phyloP scores from a whole-genome alignment of 805 yeast genomes.

The Kodamaea neixiangensis region DNA sequence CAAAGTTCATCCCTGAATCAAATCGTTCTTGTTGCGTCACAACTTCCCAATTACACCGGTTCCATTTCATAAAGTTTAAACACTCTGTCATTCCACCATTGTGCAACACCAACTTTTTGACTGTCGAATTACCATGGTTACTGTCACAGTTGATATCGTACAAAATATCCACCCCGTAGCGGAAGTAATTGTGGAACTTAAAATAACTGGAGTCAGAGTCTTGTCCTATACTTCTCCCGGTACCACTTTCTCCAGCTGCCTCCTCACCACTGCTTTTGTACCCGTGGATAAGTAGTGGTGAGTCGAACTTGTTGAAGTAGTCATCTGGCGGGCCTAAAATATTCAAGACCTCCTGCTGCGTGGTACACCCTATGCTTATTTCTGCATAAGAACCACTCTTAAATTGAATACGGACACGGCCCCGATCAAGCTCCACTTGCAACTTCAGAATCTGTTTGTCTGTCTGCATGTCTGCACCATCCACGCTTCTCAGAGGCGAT shows the following conservation, averaged over 20 bases:
- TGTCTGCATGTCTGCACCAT: not conserved
- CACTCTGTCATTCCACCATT: slow-evolving; percentile 53
- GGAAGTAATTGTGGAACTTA: slow-evolving; percentile 58
- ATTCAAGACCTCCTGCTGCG: slow-evolving; percentile 50
- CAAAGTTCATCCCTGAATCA: slow-evolving; percentile 34
- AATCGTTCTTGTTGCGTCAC: slow-evolving; percentile 16
- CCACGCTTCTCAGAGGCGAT: not conserved
- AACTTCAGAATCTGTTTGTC: slow-evolving; percentile 14
- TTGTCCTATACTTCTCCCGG: slow-evolving; percentile 13
- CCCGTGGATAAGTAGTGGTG: slow-evolving; percentile 43
- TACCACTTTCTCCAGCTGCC: not conserved
- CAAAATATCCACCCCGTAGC: slow-evolving; percentile 54
- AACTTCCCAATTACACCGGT: slow-evolving; percentile 48
- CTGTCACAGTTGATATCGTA: slow-evolving; percentile 38
- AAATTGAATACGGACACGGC: slow-evolving; percentile 24
- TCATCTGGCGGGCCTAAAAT: slow-evolving; percentile 61
- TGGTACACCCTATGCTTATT: slow-evolving; percentile 42
- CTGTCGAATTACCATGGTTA: slow-evolving; percentile 16
- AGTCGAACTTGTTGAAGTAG: slow-evolving; percentile 46
- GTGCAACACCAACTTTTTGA: slow-evolving; percentile 52
- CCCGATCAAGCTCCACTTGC: slow-evolving; percentile 22
- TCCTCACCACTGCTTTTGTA: slow-evolving; percentile 15
- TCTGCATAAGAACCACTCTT: slow-evolving; percentile 1
- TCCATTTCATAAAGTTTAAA: slow-evolving; percentile 55
- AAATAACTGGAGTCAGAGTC: slow-evolving; percentile 16